Evolutionary conservation across 805 yeast species (phyloP).

Genomic region (Martiniozyma abietophila): DNA sequence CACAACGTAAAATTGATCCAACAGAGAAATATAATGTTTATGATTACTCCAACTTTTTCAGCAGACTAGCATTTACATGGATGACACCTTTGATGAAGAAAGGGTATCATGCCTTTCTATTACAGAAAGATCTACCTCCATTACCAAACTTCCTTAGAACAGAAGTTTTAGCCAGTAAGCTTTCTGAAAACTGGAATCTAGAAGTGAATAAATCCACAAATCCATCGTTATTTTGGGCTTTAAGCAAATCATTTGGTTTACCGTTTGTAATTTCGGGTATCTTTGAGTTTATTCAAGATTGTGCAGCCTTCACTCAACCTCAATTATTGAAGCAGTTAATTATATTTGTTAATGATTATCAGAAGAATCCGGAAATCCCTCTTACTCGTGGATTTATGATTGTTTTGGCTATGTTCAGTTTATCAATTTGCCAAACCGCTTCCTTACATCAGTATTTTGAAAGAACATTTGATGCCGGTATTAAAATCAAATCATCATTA

Average conservation of each 20-base stretch:
- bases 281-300: conserved; percentile 67
- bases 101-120: conserved; percentile 39
- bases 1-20: conserved; percentile 23
- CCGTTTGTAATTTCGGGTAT: conserved; percentile 63
- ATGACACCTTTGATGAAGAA: conserved; percentile 48
- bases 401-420: conserved; percentile 63
- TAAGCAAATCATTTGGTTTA: conserved; percentile 64
- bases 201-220: conserved; percentile 31
- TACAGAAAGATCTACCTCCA: conserved; percentile 60
- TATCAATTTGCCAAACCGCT: conserved; percentile 70
- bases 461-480: conserved; percentile 65
- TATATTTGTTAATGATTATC: conserved; percentile 43
- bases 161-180: conserved; percentile 35
- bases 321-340: conserved; percentile 66
- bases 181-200: conserved; percentile 52
- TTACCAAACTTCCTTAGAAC: conserved; percentile 64
- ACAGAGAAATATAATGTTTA: conserved; percentile 34
- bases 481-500: conserved; percentile 62
- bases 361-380: conserved; percentile 42
- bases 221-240: conserved; percentile 33
- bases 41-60: conserved; percentile 40
- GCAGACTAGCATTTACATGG: conserved; percentile 49
- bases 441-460: conserved; percentile 73
- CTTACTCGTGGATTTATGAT: conserved; percentile 68
- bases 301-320: conserved; percentile 81